Conservation (phyloP, 2,329 filamentous ascomycete genomes). For the Fusarium chuoi region DNA sequence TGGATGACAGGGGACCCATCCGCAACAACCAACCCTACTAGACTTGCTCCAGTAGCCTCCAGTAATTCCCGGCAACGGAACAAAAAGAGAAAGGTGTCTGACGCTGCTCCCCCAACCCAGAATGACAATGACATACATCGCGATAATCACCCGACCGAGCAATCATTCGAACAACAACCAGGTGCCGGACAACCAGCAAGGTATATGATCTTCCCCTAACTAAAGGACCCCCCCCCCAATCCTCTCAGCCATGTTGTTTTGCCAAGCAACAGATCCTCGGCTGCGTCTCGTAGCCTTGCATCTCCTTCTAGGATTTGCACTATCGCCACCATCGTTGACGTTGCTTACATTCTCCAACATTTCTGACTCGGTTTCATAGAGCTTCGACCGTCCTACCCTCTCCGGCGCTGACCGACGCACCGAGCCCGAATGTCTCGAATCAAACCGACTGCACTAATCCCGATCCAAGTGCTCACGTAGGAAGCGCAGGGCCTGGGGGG, state of each 20-base stretch:
- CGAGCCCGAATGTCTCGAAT: constrained; percentile 57
- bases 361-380: constrained; percentile 35
- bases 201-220: constrained; percentile 6
- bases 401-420: constrained; percentile 71
- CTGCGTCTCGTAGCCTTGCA: constrained; percentile 5
- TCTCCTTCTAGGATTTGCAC: constrained; percentile 1
- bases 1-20: constrained; percentile 42
- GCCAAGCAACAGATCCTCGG: neutral
- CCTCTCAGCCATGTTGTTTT: neutral
- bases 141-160: constrained; percentile 6
- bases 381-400: constrained; percentile 63
- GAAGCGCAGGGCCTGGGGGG: constrained; percentile 9
- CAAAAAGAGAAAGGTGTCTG: constrained; percentile 22
- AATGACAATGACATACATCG: constrained; percentile 25
- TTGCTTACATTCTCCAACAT: neutral
- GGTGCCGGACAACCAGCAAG: constrained; percentile 18
- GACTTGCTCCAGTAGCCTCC: constrained; percentile 10
- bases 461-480: constrained; percentile 20
- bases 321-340: neutral
- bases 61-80: constrained; percentile 37
- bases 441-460: constrained; percentile 49
- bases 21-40: constrained; percentile 18
- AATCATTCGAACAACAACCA: constrained; percentile 17
- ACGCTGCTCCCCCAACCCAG: constrained; percentile 7
- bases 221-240: neutral